Evolutionary conservation across 345 rosid genomes (phyloP).

Genomic region (Lepidium didymum): DNA sequence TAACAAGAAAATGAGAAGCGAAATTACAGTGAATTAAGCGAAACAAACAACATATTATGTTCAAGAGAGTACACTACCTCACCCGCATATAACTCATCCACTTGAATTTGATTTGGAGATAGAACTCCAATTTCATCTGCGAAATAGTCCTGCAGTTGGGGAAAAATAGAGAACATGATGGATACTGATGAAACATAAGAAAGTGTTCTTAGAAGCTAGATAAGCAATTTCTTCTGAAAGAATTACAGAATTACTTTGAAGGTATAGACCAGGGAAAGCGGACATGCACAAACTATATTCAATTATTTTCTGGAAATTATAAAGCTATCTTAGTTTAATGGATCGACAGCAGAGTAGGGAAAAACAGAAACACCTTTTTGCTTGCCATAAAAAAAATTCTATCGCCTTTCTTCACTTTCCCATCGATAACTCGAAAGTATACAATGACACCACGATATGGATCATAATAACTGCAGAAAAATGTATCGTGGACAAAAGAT

Average conservation of each 20-base stretch:
- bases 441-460: slow-evolving; percentile 97
- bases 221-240: not conserved
- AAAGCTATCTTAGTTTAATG: not conserved
- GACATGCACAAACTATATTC: not conserved
- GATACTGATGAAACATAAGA: not conserved
- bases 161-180: not conserved
- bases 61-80: slow-evolving; percentile 59
- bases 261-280: not conserved
- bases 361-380: slow-evolving; percentile 46
- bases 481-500: not conserved
- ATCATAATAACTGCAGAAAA: slow-evolving; percentile 78
- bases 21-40: not conserved
- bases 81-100: slow-evolving; percentile 82
- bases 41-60: slow-evolving; percentile 1
- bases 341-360: not conserved
- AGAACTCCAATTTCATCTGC: slow-evolving; percentile 96
- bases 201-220: not conserved
- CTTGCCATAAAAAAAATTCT: slow-evolving; percentile 92
- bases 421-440: slow-evolving; percentile 93
- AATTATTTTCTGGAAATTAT: not conserved
- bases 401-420: slow-evolving; percentile 90
- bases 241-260: not conserved
- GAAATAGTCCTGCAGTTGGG: slow-evolving; percentile 59
- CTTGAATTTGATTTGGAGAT: slow-evolving; percentile 92
- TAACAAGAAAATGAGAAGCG: not conserved